Evolutionary conservation across 1,284 basidiomycete species (phyloP), one percentile per base, ranked within the genome.

Genomic region (Leccinum fuscescens): DNA sequence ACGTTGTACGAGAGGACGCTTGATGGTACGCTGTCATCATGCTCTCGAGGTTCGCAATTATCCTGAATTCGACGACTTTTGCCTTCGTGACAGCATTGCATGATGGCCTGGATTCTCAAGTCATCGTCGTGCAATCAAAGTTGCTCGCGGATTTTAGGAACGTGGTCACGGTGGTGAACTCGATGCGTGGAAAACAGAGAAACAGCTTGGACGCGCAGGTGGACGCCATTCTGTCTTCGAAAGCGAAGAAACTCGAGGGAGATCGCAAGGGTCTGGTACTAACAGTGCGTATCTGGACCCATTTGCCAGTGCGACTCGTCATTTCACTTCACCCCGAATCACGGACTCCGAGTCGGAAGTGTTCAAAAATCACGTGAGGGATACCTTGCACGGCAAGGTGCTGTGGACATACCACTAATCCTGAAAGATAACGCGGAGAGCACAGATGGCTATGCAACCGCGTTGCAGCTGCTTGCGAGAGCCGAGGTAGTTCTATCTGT

Each of bases 141-240:
- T 70, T 92, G 12, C 60, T 85, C 5, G 77, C 81, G 15, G 85
- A 89, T 54, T 83, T 92, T 68, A 83, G 78, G 65, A 71, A 76
- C 6, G 78, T 78, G 4, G 33, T 35, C 33, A 35, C 33, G 33
- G 33, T 35, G 33, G 74, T 86, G 15, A 72, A 71, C 14, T 69
- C 77, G 17, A 72, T 81, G 24, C 83, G 85, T 6, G 78, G 81
- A 29, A 82, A 83, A 59, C 86, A 86, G 50, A 82, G 82, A 61
- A 86, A 86, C 58, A 84, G 88, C 5, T 69, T 90, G 3, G 90
- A 92, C 50, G 78, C 74, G 54, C 88, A 90, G 67, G 79, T 88
- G 46, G 88, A 90, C 27, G 78, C 77, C 2, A 83, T 91, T 49
- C 68, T 82, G 4, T 81, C 82, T 60, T 74, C 76, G 12, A 85